These are phyloP conservation scores for Fallopia convolvulus DNA, from an alignment of 148 eudicot species.

Conservation along the genomic window DNA sequence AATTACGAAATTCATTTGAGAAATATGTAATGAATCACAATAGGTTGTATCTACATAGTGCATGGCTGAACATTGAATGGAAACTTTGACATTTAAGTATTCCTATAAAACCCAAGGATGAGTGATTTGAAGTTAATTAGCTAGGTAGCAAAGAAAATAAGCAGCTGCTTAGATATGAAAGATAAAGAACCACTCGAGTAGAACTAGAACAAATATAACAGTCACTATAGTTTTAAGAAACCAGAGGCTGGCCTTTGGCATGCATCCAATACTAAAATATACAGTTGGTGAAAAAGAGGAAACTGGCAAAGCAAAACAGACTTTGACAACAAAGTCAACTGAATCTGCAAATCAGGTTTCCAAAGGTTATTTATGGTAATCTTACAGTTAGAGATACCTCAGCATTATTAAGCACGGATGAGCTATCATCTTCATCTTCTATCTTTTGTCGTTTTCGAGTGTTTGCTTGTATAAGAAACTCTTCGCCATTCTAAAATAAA, in stretches of 20 bases:
- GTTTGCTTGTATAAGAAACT: constrained; percentile 85
- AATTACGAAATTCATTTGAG: constrained; percentile 12
- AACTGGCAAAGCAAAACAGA: background rate
- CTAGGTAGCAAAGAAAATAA: background rate
- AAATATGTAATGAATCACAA: background rate
- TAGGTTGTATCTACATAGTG: background rate
- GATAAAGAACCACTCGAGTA: background rate
- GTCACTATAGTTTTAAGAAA: background rate
- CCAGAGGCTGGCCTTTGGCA: background rate
- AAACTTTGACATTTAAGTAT: background rate
- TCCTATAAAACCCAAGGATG: background rate
- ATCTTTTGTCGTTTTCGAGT: constrained; percentile 77
- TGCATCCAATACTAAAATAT: background rate
- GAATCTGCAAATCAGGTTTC: background rate
- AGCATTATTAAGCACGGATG: constrained; percentile 34
- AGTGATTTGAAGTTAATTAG: constrained; percentile 1
- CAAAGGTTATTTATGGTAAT: background rate
- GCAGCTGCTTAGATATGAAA: background rate
- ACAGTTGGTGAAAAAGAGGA: background rate
- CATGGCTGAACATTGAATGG: background rate
- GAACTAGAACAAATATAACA: background rate
- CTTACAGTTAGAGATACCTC: constrained; percentile 38
- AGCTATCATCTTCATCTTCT: constrained; percentile 46
- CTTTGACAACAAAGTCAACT: background rate
- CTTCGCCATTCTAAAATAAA: constrained; percentile 65